Percentiles rank a stretch among this genome's conserved stretches.
Evolutionary conservation across 768 basidiomycete species (phyloP).

Genomic region (Calvatia gigantea): DNA sequence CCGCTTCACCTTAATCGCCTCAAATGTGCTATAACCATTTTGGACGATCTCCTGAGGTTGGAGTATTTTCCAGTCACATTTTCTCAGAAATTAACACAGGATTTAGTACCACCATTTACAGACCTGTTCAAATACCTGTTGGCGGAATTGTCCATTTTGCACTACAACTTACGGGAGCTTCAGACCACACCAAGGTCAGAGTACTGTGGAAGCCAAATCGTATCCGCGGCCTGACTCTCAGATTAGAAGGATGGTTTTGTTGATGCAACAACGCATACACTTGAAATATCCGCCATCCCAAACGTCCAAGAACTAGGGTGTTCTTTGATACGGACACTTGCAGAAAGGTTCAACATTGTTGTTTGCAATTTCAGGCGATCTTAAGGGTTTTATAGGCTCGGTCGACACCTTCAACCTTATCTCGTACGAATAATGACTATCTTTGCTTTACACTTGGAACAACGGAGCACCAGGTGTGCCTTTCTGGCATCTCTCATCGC

Average conservation of each 20-base stretch:
- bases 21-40: slow-evolving; percentile 48
- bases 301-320: slow-evolving; percentile 53
- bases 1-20: slow-evolving; percentile 63
- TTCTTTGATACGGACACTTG: slow-evolving; percentile 43
- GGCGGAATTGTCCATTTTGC: slow-evolving; percentile 56
- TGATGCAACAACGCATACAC: slow-evolving; percentile 46
- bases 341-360: slow-evolving; percentile 39
- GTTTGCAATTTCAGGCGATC: background rate
- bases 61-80: background rate
- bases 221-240: slow-evolving; percentile 9
- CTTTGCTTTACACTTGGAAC: slow-evolving; percentile 62
- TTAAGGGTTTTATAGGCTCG: slow-evolving; percentile 39
- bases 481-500: background rate
- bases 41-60: slow-evolving; percentile 50
- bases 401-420: slow-evolving; percentile 54
- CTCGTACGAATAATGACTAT: slow-evolving; percentile 46
- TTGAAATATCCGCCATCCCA: slow-evolving; percentile 54
- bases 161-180: slow-evolving; percentile 40
- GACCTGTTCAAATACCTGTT: slow-evolving; percentile 69
- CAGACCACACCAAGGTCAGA: slow-evolving; percentile 26
- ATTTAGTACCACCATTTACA: slow-evolving; percentile 49
- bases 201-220: background rate
- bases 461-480: slow-evolving; percentile 43
- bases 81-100: background rate
- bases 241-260: slow-evolving; percentile 43